phyloP scores from a whole-genome alignment of 2,329 filamentous ascomycete genomes.

The Fusarium lateritium region DNA sequence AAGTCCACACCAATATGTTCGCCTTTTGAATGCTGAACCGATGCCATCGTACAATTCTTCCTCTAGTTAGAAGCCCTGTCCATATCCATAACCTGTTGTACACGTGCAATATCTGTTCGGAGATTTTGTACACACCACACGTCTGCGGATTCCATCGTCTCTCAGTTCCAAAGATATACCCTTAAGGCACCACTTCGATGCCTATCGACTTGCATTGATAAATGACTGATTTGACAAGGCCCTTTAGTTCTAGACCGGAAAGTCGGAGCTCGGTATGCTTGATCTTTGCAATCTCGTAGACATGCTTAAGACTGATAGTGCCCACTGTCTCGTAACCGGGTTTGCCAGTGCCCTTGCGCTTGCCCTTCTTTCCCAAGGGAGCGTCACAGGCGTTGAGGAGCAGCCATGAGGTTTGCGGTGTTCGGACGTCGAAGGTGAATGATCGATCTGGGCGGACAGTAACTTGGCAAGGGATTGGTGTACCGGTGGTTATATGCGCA shows the following conservation, averaged over 20 bases:
- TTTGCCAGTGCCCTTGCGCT: constrained; percentile 81
- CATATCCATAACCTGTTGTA: constrained; percentile 46
- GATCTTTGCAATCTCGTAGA: constrained; percentile 98
- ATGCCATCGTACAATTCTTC: constrained; percentile 37
- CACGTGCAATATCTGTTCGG: constrained; percentile 38
- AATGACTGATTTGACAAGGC: constrained; percentile 81
- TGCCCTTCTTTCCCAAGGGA: constrained; percentile 77
- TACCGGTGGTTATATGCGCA: constrained; percentile 84
- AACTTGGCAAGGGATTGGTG: constrained; percentile 90
- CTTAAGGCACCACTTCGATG: constrained; percentile 76
- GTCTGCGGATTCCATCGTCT: constrained; percentile 11
- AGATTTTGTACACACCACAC: constrained; percentile 37
- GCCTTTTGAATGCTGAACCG: background rate
- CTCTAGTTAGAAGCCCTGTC: constrained; percentile 16
- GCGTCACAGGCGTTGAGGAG: constrained; percentile 87
- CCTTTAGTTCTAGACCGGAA: constrained; percentile 79
- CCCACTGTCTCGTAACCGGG: constrained; percentile 86
- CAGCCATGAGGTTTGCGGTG: constrained; percentile 93
- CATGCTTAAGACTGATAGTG: constrained; percentile 90
- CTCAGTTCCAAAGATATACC: constrained; percentile 22
- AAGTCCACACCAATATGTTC: background rate
- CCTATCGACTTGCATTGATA: constrained; percentile 83
- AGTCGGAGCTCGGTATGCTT: constrained; percentile 85
- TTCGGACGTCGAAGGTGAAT: constrained; percentile 94
- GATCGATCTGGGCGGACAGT: constrained; percentile 93